phyloP scores from a whole-genome alignment of 257 asterid species.

The Pogostemon cablin region DNA sequence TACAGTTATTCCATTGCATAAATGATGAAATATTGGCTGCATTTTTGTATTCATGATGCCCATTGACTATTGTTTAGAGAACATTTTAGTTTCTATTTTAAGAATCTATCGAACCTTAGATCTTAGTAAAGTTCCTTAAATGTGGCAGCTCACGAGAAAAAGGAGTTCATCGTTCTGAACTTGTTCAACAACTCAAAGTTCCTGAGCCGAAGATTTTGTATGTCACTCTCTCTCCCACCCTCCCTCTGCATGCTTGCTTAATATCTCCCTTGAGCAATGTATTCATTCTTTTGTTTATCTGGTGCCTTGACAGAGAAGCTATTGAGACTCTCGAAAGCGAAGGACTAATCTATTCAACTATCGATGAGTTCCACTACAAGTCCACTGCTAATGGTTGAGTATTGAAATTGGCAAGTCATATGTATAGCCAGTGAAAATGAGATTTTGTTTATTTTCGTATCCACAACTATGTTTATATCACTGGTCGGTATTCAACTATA shows the following conservation, averaged over 20 bases:
- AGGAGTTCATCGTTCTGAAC: conserved; percentile 69
- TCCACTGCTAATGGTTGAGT: conserved; percentile 66
- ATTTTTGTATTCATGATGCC: background rate
- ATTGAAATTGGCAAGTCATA: background rate
- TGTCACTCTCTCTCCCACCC: conserved; percentile 32
- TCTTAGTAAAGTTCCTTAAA: conserved; percentile 21
- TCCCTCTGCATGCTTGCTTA: background rate
- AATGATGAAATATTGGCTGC: background rate
- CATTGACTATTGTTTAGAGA: background rate
- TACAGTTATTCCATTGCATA: conserved; percentile 5
- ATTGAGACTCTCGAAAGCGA: conserved; percentile 63
- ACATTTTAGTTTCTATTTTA: conserved; percentile 3
- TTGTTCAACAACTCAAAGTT: conserved; percentile 53
- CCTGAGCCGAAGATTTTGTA: conserved; percentile 61
- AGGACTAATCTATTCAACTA: conserved; percentile 70
- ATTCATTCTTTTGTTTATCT: conserved; percentile 24
- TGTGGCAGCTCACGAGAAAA: conserved; percentile 55
- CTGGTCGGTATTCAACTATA: no score
- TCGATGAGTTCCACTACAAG: conserved; percentile 77
- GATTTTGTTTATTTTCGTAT: no score
- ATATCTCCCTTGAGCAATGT: conserved; percentile 8
- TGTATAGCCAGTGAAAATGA: no score
- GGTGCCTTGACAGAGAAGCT: conserved; percentile 59
- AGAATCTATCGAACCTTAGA: background rate
- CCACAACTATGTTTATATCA: no score